Conservation (phyloP, 345 rosid species). For the Acer negundo region DNA sequence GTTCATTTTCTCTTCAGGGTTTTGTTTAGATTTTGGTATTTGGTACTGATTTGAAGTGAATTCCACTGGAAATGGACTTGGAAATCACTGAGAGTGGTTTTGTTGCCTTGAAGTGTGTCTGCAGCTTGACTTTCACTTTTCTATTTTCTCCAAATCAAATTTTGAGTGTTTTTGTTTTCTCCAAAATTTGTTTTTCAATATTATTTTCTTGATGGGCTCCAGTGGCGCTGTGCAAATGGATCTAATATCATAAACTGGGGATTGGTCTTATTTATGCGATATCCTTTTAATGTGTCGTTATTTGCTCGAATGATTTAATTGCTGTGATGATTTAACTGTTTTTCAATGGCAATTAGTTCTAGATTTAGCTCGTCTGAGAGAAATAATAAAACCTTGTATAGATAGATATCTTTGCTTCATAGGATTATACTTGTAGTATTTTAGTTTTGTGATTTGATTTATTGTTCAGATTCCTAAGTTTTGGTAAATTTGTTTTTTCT, state of each 20-base stretch:
- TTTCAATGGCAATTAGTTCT: background rate
- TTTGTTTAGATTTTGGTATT: slow-evolving; percentile 29
- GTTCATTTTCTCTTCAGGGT: slow-evolving; percentile 23
- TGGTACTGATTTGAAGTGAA: slow-evolving; percentile 21
- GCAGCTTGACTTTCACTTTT: slow-evolving; percentile 14
- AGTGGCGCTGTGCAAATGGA: slow-evolving; percentile 33
- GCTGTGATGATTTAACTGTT: slow-evolving; percentile 1
- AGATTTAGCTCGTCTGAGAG: background rate
- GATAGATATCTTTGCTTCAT: background rate
- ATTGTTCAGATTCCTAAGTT: background rate
- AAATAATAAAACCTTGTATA: background rate
- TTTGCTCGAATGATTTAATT: background rate
- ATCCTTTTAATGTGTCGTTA: background rate
- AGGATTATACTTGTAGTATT: background rate
- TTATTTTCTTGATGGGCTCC: background rate
- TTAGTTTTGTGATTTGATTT: background rate
- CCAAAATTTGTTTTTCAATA: background rate
- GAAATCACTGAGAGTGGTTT: slow-evolving; percentile 9
- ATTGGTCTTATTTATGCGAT: slow-evolving; percentile 21
- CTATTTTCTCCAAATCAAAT: slow-evolving; percentile 20
- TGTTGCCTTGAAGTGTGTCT: slow-evolving; percentile 13
- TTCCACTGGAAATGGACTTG: slow-evolving; percentile 22
- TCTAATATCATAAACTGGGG: slow-evolving; percentile 29
- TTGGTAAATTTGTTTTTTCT: background rate
- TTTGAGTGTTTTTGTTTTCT: background rate